Evolutionary conservation across 2,329 filamentous ascomycete genomes (phyloP), one percentile per base, ranked within the genome.

Genomic region (Ceratocystis variospora): DNA sequence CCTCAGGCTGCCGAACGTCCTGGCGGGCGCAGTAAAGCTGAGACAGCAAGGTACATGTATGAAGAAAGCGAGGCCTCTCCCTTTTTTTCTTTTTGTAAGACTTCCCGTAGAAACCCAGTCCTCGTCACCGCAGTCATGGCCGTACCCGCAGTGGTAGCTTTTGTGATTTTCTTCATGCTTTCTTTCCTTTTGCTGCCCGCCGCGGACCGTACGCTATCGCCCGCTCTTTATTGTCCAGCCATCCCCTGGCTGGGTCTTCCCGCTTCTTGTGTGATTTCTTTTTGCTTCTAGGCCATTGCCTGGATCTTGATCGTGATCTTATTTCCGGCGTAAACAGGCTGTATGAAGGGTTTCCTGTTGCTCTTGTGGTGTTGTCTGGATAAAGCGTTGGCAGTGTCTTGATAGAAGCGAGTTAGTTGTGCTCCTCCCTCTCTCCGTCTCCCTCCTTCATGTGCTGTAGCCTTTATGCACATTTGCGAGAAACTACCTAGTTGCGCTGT

Each of bases 41-140:
- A 53, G 48, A 22, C 22, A 19, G 28, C 50, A 37, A 59, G 55
- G 55, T 41, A 41, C 17, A n/a, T 59, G 55, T 59, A 37, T 7
- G 15, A 15, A 28, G 19, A 28, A 28, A 28, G 22, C 12, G 25
- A 53, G 19, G 15, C 48, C 22, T 50, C n/a, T 12, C 19, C n/a
- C 22, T 33, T 17, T 31, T 17, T 17, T 57, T 17, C 2, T 25
- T 25, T 25, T 25, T 12, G 28, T 1, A 22, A 10, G 50, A 22
- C 25, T 50, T 53, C 55, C 55, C 28, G 25, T 59, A 33, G 55
- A 59, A 59, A 59, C 55, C 55, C 55, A 59, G 55, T 59, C 55
- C 55, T 37, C 55, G 55, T 59, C 55, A 17, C 28, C 5, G 17
- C 28, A 59, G 15, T 28, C 53, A 5, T 28, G 15, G 53, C 1